These are phyloP conservation scores for Candida frijolesensis DNA, from an alignment of 1,139 yeast species.

Conservation along the genomic window DNA sequence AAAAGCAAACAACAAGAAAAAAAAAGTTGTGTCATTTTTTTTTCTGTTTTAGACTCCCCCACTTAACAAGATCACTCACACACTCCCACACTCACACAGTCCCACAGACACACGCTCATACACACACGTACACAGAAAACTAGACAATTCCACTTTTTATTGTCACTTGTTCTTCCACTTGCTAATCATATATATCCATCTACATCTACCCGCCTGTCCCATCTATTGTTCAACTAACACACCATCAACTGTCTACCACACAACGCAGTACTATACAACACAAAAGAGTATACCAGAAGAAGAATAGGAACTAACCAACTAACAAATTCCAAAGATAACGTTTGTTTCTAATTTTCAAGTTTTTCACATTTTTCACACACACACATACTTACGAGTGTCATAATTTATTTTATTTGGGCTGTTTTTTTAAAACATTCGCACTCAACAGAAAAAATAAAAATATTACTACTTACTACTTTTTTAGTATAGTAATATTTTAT, in stretches of 20 bases:
- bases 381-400: neutral
- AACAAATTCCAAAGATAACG: neutral
- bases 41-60: neutral
- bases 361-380: slow-evolving; percentile 1
- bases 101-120: neutral
- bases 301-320: neutral
- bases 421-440: no score
- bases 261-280: no score
- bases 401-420: no score
- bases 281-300: neutral
- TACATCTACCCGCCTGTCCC: no score
- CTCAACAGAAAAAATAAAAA: neutral
- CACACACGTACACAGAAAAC: neutral
- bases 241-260: no score
- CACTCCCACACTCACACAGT: neutral
- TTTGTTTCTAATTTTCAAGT: neutral
- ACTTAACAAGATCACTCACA: neutral
- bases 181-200: neutral
- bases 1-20: neutral
- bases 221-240: no score
- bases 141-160: neutral
- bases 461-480: neutral
- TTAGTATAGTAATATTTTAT: neutral
- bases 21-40: neutral
- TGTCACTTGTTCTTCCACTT: neutral